Evolutionary conservation across 306 rosid genomes (phyloP), one percentile per base, ranked within the genome.

Genomic region (Fragaria ananassa): DNA sequence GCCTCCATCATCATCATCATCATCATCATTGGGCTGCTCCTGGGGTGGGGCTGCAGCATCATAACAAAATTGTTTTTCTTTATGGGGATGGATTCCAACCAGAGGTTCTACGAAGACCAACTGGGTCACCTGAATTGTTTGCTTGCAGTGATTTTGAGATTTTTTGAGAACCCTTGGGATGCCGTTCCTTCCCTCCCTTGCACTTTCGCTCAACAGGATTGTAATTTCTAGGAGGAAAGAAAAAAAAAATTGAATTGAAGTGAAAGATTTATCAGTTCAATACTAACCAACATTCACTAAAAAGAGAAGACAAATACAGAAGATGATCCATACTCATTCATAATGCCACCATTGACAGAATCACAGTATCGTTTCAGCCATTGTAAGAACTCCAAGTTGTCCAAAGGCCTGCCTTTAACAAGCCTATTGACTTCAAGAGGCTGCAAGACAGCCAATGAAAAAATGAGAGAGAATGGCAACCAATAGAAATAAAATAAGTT

Each of bases 281-380:
- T 42, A 35, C 3, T 21, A 15, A 42, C n/a, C 35, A 4, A 11
- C 51, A 58, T 19, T 45, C n/a, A 82, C 8, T 46, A 19, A 17
- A 27, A 68, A 58, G 46, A 42, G 66, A 62, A 37, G 51, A 3
- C 6, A 29, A 50, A 66, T 2, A 71, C 27, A 56, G 27, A 37
- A 57, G 19, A 61, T 58, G 42, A 70, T 82, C 62, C 86, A n/a
- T 83, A 81, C 83, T 82, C 82, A 68, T 95, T 95, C 96, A 89
- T 91, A 58, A 95, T 90, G 91, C 96, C 98, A 63, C 98, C 97
- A 74, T 95, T 95, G 77, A 92, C 76, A 31, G 98, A 92, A 86
- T 90, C 97, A 60, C 97, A 95, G 86, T 90, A 92, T 71, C 91
- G 98, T 79, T 95, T 95, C 88, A 95, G 85, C 98, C 98, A 95